A percentile compares a stretch with the other conserved stretches of the same genome.
Conservation (phyloP, 1,284 basidiomycete genomes). For the Psilocybe mexicana region DNA sequence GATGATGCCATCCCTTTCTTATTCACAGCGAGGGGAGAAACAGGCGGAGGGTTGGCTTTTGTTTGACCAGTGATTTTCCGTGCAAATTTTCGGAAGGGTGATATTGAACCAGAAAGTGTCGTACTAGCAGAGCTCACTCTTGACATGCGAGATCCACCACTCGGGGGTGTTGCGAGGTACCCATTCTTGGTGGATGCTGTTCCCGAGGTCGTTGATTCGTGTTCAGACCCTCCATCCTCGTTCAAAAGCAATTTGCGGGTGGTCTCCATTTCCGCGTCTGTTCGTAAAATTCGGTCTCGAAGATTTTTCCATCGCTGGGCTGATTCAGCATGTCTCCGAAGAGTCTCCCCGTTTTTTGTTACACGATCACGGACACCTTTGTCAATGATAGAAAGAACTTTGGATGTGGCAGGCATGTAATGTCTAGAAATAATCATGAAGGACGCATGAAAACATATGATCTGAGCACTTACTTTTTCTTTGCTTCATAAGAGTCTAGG, state of each 20-base stretch:
- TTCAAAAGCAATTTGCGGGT: constrained; percentile 62
- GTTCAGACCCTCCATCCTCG: constrained; percentile 58
- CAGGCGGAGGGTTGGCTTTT: constrained; percentile 34
- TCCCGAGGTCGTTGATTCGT: constrained; percentile 65
- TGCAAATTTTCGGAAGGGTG: constrained; percentile 75
- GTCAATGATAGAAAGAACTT: constrained; percentile 91
- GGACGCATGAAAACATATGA: constrained; percentile 11
- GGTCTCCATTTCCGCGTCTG: constrained; percentile 80
- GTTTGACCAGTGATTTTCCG: constrained; percentile 57
- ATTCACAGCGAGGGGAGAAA: constrained; percentile 50
- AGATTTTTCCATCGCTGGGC: constrained; percentile 82
- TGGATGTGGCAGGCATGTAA: constrained; percentile 90
- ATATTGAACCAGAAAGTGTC: constrained; percentile 69
- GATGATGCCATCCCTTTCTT: constrained; percentile 52
- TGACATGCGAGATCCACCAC: constrained; percentile 38
- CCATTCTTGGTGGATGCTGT: constrained; percentile 50
- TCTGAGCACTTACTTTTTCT: constrained; percentile 67
- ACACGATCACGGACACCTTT: constrained; percentile 88
- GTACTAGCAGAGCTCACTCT: constrained; percentile 49
- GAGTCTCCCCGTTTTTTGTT: constrained; percentile 92
- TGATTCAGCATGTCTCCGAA: constrained; percentile 84
- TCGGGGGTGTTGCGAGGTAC: constrained; percentile 65
- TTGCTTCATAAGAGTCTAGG: constrained; percentile 76
- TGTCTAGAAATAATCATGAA: constrained; percentile 50
- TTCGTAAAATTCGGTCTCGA: constrained; percentile 72